These are phyloP conservation scores for Crithidia brevicula DNA, from an alignment of 208 protist species.

Conservation along the genomic window DNA sequence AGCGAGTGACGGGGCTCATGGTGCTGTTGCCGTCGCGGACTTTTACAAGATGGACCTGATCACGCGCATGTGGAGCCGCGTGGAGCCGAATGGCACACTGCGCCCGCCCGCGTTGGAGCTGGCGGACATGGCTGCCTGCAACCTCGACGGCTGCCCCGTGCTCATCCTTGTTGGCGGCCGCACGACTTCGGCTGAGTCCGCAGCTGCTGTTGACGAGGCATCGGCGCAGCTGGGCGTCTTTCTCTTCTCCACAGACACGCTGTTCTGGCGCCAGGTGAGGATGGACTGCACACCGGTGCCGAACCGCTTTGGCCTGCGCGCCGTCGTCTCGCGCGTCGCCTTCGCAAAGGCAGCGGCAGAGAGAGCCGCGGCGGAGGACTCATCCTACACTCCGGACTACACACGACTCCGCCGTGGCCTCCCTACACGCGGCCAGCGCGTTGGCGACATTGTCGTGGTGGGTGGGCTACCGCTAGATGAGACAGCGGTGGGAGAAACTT, in stretches of 20 bases:
- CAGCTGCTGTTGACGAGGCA: background rate
- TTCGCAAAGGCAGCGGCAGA: background rate
- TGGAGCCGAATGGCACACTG: conserved; percentile 58
- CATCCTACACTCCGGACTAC: background rate
- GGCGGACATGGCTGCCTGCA: conserved; percentile 50
- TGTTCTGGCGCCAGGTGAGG: conserved; percentile 54
- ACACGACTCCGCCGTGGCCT: conserved; percentile 22
- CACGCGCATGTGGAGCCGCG: conserved; percentile 52
- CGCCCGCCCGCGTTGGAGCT: conserved; percentile 59
- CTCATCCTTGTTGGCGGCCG: conserved; percentile 62
- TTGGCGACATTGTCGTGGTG: conserved; percentile 30
- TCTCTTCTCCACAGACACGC: conserved; percentile 59
- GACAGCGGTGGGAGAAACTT: conserved; percentile 13
- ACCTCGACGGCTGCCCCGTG: conserved; percentile 42
- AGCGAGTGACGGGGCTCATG: background rate
- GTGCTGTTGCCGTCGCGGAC: conserved; percentile 35
- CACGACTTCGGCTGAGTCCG: background rate
- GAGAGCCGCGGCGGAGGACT: background rate
- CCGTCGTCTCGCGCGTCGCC: background rate
- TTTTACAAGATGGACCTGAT: conserved; percentile 71
- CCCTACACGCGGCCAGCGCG: conserved; percentile 23
- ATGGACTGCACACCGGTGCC: conserved; percentile 45
- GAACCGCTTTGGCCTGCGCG: conserved; percentile 38
- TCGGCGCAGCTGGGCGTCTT: conserved; percentile 41
- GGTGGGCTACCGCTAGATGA: conserved; percentile 29